Conservation (phyloP, 441 rosid genomes). For the Gossypium aridum region DNA sequence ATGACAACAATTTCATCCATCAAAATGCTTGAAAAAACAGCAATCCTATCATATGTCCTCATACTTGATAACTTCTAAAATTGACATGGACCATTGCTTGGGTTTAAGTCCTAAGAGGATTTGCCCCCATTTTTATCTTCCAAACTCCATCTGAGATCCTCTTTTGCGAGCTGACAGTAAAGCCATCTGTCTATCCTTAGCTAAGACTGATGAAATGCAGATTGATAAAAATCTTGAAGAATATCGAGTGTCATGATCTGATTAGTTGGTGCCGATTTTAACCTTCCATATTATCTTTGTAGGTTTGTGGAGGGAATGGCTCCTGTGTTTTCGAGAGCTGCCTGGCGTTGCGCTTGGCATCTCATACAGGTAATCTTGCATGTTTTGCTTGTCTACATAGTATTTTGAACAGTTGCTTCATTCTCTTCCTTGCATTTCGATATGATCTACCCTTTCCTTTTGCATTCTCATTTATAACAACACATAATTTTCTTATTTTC, state of each 20-base stretch:
- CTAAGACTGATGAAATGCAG: not conserved
- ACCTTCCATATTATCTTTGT: not conserved
- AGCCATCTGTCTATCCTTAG: not conserved
- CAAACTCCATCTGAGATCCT: not conserved
- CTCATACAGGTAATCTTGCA: conserved; percentile 72
- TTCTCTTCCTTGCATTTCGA: not conserved
- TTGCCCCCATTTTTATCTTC: not conserved
- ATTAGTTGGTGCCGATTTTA: not conserved
- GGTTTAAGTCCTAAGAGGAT: not conserved
- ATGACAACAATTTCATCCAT: not conserved
- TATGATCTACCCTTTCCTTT: not conserved
- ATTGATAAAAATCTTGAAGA: not conserved
- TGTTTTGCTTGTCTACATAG: not conserved
- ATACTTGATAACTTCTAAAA: not conserved
- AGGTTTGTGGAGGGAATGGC: conserved; percentile 99
- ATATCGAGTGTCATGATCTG: not conserved
- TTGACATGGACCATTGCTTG: not conserved
- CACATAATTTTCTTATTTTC: not conserved
- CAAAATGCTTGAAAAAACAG: not conserved
- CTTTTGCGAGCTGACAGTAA: not conserved
- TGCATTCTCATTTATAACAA: not conserved
- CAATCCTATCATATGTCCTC: not conserved
- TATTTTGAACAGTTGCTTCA: not conserved
- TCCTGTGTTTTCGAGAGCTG: conserved; percentile 90
- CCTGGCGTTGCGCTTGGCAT: conserved; percentile 98